These are phyloP conservation scores for Thelephora terrestris DNA, from an alignment of 1,284 basidiomycete genomes.

Conservation along the genomic window DNA sequence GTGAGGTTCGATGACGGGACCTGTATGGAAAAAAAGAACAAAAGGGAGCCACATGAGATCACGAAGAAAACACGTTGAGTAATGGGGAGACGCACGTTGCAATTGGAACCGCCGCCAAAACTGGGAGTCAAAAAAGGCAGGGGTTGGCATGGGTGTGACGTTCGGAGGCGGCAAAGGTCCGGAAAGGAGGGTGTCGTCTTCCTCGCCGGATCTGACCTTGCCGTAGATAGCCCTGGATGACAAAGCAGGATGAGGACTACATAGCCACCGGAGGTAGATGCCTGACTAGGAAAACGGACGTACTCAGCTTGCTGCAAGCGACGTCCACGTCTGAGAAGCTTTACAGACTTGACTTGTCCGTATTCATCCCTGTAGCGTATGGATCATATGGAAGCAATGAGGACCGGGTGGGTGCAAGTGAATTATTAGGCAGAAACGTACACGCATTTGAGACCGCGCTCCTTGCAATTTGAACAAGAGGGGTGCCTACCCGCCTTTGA, in stretches of 20 bases:
- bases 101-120: constrained; percentile 78
- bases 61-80: background rate
- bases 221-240: constrained; percentile 31
- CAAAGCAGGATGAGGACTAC: background rate
- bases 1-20: constrained; percentile 60
- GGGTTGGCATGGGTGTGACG: constrained; percentile 59
- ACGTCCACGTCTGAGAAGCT: constrained; percentile 72
- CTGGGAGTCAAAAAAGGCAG: constrained; percentile 70
- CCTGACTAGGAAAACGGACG: constrained; percentile 11
- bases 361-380: constrained; percentile 65
- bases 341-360: constrained; percentile 79
- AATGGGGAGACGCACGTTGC: constrained; percentile 48
- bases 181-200: constrained; percentile 21
- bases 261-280: background rate
- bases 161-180: constrained; percentile 24
- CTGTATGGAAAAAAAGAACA: constrained; percentile 31
- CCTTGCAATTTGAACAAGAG: constrained; percentile 79
- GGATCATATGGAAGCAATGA: background rate
- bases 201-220: constrained; percentile 35
- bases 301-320: constrained; percentile 73
- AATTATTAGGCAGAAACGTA: background rate
- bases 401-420: background rate
- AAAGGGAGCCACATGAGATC: constrained; percentile 4
- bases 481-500: constrained; percentile 38
- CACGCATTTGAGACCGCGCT: constrained; percentile 73